Evolutionary conservation across 2,329 filamentous ascomycete species (phyloP), one percentile per base, ranked within the genome.

Genomic region (Fusarium nodosum): DNA sequence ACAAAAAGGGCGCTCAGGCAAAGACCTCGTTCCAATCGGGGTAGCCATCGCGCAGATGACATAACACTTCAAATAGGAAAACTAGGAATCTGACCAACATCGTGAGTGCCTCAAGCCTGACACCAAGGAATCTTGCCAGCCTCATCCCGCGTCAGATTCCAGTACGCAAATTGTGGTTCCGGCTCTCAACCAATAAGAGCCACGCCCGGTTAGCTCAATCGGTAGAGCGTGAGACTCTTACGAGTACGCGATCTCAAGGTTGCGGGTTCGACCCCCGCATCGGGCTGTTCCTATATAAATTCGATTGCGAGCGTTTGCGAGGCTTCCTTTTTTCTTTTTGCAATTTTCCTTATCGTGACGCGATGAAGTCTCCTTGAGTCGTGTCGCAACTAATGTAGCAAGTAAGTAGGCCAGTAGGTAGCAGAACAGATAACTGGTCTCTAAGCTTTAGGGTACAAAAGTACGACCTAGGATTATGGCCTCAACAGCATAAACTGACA

Each of bases 141-240:
- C 28, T 33, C 22, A 12, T 12, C 3, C 2, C 20, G 4, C 18
- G 16, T 10, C 16, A 36, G 5, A 38, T 46, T 64, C 13, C 34
- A 55, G 53, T 55, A 54, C 1, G 9, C 30, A n/a, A 36, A 34
- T 41, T 48, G 50, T 22, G n/a, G 16, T 5, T 4, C 5, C 18
- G 10, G 22, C 12, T 20, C 22, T 33, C 28, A 68, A 47, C 60
- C 52, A 67, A 69, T 61, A 56, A 67, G 64, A 66, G 56, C 13
- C 78, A 79, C 77, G 77, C 77, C 76, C 78, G 73, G 67, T 74
- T 75, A 74, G 72, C 72, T 76, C 74, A 75, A 76, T 76, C 74
- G 74, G 73, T 89, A 89, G 87, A 90, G 87, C 87, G 87, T 89
- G 84, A 88, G 87, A 89, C 88, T 90, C 87, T 86, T 85, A 85